Conservation (phyloP, 2,329 filamentous ascomycete genomes). For the Aspergillus brunneoviolaceus region DNA sequence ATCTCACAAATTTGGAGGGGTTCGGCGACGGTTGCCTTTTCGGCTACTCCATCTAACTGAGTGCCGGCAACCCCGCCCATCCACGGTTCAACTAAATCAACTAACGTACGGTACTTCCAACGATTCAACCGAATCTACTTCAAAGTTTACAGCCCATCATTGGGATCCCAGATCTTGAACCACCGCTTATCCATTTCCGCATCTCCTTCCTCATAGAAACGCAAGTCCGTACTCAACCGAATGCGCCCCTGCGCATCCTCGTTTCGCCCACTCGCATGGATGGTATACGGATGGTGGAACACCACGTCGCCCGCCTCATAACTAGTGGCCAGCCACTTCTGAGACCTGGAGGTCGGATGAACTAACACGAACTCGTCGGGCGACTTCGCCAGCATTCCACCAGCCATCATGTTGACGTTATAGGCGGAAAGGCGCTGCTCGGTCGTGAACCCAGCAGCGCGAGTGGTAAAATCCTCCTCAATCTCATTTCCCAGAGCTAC, state of each 20-base stretch:
- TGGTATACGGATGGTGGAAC: slow-evolving; percentile 47
- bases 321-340: slow-evolving; percentile 33
- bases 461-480: slow-evolving; percentile 39
- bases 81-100: background rate
- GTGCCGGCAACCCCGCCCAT: background rate
- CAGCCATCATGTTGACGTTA: slow-evolving; percentile 31
- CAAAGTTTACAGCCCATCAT: slow-evolving; percentile 29
- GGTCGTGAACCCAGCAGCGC: slow-evolving; percentile 25
- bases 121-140: no score
- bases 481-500: slow-evolving; percentile 37
- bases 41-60: slow-evolving; percentile 1
- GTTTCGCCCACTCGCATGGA: slow-evolving; percentile 44
- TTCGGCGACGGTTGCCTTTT: slow-evolving; percentile 1
- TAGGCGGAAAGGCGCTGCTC: slow-evolving; percentile 35
- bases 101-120: no score
- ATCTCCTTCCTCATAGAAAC: slow-evolving; percentile 41
- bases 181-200: slow-evolving; percentile 38
- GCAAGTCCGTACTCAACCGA: slow-evolving; percentile 44
- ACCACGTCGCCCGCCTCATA: slow-evolving; percentile 45
- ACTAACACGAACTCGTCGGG: slow-evolving; percentile 21
- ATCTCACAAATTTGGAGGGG: background rate
- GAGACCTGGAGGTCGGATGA: slow-evolving; percentile 20
- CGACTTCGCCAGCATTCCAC: slow-evolving; percentile 26
- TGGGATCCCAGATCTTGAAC: slow-evolving; percentile 35
- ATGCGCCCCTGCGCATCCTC: slow-evolving; percentile 41